Percentiles rank a stretch among this genome's conserved stretches.
These are phyloP conservation scores for Extremus antarcticus DNA, from an alignment of 495 filamentous ascomycete species.

Conservation along the genomic window DNA sequence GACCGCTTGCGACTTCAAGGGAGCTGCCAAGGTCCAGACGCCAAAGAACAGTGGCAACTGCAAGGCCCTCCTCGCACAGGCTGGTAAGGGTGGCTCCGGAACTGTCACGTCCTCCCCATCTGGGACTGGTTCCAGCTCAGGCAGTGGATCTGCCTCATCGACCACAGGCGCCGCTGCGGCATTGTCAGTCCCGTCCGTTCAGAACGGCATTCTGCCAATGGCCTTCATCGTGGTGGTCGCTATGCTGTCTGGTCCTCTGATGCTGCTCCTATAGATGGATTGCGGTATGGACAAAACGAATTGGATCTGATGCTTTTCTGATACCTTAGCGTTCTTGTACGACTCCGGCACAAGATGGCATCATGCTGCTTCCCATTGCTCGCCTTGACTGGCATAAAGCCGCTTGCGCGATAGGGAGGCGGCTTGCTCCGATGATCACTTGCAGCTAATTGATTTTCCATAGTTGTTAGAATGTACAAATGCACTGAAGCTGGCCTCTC, in stretches of 20 bases:
- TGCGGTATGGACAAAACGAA: neutral
- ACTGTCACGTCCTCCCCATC: slow-evolving; percentile 47
- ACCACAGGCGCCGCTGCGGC: neutral
- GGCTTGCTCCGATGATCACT: neutral
- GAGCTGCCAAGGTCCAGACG: slow-evolving; percentile 41
- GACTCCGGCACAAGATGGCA: neutral
- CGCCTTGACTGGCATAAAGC: neutral
- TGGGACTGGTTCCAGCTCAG: slow-evolving; percentile 34
- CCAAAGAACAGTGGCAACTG: slow-evolving; percentile 42
- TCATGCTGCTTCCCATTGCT: neutral
- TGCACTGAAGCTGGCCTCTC: no score
- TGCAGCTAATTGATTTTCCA: neutral
- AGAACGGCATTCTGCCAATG: slow-evolving; percentile 13
- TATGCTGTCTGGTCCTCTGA: slow-evolving; percentile 8
- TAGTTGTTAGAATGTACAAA: neutral
- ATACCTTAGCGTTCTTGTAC: neutral
- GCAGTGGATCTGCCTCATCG: slow-evolving; percentile 7
- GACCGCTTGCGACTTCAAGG: slow-evolving; percentile 66
- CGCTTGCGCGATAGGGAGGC: neutral
- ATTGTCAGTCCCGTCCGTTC: neutral
- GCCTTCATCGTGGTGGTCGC: slow-evolving; percentile 9
- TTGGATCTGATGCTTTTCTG: neutral
- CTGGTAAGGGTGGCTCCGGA: slow-evolving; percentile 52
- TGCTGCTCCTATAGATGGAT: slow-evolving; percentile 13
- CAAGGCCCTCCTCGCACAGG: slow-evolving; percentile 44